These are phyloP conservation scores for Peribolospora baueri DNA, from an alignment of 768 basidiomycete genomes.

Conservation along the genomic window DNA sequence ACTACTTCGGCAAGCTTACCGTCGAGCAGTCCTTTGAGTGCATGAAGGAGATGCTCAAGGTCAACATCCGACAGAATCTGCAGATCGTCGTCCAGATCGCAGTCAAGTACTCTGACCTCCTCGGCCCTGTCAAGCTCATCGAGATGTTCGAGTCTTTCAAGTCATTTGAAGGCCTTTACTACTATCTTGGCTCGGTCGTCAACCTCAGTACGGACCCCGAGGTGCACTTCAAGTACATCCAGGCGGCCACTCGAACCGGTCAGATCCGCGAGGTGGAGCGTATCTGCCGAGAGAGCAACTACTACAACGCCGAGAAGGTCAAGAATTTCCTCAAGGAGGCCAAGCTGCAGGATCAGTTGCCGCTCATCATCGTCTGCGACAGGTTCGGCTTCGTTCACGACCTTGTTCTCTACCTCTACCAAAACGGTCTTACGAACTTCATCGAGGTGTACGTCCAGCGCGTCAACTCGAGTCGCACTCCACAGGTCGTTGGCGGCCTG, in stretches of 20 bases:
- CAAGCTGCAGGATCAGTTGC: conserved; percentile 82
- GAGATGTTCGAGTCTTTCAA: conserved; percentile 98
- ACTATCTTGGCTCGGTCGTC: conserved; percentile 92
- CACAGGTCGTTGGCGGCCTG: conserved; percentile 86
- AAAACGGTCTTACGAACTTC: conserved; percentile 84
- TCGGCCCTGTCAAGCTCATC: conserved; percentile 89
- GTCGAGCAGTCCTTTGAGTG: conserved; percentile 93
- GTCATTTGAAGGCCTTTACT: conserved; percentile 93
- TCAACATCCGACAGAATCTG: conserved; percentile 93
- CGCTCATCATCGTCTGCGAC: conserved; percentile 98
- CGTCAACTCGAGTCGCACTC: conserved; percentile 88
- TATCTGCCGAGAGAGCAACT: conserved; percentile 89
- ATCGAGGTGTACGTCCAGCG: conserved; percentile 99
- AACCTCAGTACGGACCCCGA: conserved; percentile 89
- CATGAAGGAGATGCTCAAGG: conserved; percentile 84
- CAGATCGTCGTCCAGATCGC: conserved; percentile 92
- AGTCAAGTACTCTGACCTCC: conserved; percentile 93
- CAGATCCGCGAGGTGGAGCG: conserved; percentile 98
- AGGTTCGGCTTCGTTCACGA: conserved; percentile 99
- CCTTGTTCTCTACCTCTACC: conserved; percentile 91
- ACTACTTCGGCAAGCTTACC: conserved; percentile 86
- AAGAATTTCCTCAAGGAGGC: conserved; percentile 99
- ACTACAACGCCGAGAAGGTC: conserved; percentile 98
- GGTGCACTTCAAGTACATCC: conserved; percentile 99
- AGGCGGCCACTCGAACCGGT: conserved; percentile 89